Conservation (phyloP, 2,329 filamentous ascomycete species). For the Cercospora citrullina region DNA sequence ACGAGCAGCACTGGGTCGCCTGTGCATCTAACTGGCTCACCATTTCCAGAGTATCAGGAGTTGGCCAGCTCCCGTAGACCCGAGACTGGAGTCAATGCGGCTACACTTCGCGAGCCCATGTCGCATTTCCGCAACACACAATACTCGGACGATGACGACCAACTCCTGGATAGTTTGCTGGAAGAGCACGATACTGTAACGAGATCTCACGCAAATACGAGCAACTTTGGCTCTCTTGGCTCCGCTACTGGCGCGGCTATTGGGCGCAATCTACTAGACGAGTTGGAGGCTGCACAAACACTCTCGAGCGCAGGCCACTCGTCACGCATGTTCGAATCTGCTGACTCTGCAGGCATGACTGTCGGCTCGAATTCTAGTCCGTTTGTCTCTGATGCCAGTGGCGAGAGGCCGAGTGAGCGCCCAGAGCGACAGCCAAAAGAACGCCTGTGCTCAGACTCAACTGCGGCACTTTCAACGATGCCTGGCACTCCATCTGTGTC, state of each 20-base stretch:
- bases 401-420: neutral
- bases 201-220: slow-evolving; percentile 14
- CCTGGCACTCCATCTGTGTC: neutral
- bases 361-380: slow-evolving; percentile 16
- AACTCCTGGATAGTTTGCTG: slow-evolving; percentile 6
- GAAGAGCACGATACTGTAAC: slow-evolving; percentile 1
- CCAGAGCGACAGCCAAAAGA: neutral
- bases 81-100: neutral
- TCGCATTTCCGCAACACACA: neutral
- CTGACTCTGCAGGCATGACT: slow-evolving; percentile 8
- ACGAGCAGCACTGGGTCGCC: slow-evolving; percentile 8
- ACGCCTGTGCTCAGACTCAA: slow-evolving; percentile 14
- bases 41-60: slow-evolving; percentile 11
- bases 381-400: slow-evolving; percentile 12
- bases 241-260: slow-evolving; percentile 20
- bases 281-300: slow-evolving; percentile 32
- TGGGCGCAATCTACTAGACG: slow-evolving; percentile 40
- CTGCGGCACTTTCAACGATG: slow-evolving; percentile 15
- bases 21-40: slow-evolving; percentile 7
- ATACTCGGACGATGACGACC: slow-evolving; percentile 9
- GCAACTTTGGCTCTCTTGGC: slow-evolving; percentile 32
- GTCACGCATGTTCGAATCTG: slow-evolving; percentile 1
- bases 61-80: neutral
- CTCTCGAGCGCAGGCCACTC: neutral
- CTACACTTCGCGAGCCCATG: neutral